Percentiles rank a stretch among this genome's conserved stretches.
phyloP scores from a whole-genome alignment of 176 grass and related monocot genomes.

The Bromus sterilis region DNA sequence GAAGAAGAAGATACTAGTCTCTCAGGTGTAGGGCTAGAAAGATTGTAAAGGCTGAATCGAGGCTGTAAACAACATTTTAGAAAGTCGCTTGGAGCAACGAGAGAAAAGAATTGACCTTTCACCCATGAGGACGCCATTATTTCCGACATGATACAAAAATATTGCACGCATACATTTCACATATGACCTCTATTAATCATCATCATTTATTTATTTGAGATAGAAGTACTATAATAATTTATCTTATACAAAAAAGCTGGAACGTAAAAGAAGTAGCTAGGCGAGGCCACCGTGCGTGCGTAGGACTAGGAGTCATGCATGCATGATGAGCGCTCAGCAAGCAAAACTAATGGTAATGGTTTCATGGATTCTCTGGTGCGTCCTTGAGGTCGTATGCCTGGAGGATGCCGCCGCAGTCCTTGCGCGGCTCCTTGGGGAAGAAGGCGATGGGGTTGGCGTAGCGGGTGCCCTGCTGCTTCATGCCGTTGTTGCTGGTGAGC shows the following conservation, averaged over 20 bases:
- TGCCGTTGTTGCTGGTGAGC: constrained; percentile 55
- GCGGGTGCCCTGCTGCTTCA: constrained; percentile 34
- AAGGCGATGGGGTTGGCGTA: constrained; percentile 56
- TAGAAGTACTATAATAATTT: background rate
- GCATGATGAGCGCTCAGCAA: background rate
- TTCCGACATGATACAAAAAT: background rate
- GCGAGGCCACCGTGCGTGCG: background rate
- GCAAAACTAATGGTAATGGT: background rate
- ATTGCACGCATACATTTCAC: background rate
- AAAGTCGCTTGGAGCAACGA: background rate
- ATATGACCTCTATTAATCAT: background rate
- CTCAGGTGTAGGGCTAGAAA: too few species aligned
- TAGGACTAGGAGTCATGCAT: too few species aligned
- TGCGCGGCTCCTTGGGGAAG: constrained; percentile 51
- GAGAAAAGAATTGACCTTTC: background rate
- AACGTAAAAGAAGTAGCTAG: background rate
- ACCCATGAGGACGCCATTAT: background rate
- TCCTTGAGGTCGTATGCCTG: constrained; percentile 44
- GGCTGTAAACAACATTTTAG: background rate
- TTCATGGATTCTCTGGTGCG: constrained; percentile 33
- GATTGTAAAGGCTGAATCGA: too few species aligned
- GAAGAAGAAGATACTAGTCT: too few species aligned
- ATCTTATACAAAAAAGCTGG: background rate
- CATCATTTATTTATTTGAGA: background rate
- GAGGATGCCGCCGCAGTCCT: constrained; percentile 35